Percentiles rank a stretch among this genome's conserved stretches.
phyloP scores from a whole-genome alignment of 2,329 filamentous ascomycete genomes.

The Xylariaceae sp. region DNA sequence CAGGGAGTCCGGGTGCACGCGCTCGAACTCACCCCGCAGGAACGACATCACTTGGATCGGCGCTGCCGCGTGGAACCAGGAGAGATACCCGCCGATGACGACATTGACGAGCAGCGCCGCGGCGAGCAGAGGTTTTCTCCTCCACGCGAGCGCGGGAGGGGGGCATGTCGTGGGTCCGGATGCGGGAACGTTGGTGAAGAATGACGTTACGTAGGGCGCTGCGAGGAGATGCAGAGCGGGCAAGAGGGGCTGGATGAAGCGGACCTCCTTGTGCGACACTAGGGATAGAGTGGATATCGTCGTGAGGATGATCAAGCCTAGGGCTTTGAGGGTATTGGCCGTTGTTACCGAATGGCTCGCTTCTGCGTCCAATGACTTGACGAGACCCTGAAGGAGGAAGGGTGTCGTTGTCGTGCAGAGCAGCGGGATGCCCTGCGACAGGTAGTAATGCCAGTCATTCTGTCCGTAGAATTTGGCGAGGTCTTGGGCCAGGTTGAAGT shows the following conservation, averaged over 20 bases:
- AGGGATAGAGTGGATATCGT: conserved; percentile 63
- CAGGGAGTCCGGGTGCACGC: conserved; percentile 43
- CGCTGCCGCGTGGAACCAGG: conserved; percentile 73
- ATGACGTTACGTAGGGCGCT: conserved; percentile 59
- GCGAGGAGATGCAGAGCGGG: conserved; percentile 80
- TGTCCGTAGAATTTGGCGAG: conserved; percentile 88
- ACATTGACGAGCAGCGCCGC: conserved; percentile 61
- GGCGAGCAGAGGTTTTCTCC: conserved; percentile 53
- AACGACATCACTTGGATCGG: conserved; percentile 68
- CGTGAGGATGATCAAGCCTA: conserved; percentile 54
- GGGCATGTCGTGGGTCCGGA: conserved; percentile 27
- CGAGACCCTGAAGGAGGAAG: conserved; percentile 64
- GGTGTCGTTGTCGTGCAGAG: conserved; percentile 79
- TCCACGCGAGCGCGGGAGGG: conserved; percentile 34
- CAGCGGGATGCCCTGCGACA: conserved; percentile 82
- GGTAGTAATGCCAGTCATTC: conserved; percentile 89
- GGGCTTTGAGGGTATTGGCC: conserved; percentile 44
- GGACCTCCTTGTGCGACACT: conserved; percentile 92
- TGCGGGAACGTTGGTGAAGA: conserved; percentile 50
- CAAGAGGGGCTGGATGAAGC: conserved; percentile 90
- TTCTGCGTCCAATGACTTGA: conserved; percentile 40
- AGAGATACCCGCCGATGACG: conserved; percentile 66
- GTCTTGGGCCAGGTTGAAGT: conserved; percentile 85
- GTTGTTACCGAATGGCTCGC: conserved; percentile 33
- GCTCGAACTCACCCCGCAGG: conserved; percentile 68